Conservation (phyloP, 306 rosid genomes). For the Carpinus viminea region DNA sequence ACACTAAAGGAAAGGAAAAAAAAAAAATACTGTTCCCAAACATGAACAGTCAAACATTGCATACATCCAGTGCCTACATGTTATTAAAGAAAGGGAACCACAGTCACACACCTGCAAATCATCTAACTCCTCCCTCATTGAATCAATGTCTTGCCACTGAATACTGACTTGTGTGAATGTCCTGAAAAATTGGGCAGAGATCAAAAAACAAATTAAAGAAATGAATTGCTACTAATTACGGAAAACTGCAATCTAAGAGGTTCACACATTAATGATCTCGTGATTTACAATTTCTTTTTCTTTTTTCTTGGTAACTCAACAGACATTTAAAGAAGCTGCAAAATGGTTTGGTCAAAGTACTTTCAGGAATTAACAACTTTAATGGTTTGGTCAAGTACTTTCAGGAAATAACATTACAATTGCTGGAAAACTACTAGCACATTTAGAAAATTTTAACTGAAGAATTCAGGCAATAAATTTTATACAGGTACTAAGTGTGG, state of each 20-base stretch:
- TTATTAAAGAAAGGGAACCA: conserved; percentile 23
- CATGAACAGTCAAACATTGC: not conserved
- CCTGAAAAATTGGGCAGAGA: conserved; percentile 44
- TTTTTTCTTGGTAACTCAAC: not conserved
- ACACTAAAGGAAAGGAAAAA: not conserved
- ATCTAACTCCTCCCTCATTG: conserved; percentile 98
- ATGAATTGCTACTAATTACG: not conserved
- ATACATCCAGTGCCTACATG: conserved; percentile 18
- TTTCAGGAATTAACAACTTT: not conserved
- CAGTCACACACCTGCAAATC: conserved; percentile 74
- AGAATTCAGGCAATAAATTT: not conserved
- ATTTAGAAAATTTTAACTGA: not conserved
- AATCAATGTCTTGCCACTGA: conserved; percentile 98
- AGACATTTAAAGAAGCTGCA: not conserved
- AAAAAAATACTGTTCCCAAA: conserved; percentile 8
- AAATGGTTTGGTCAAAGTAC: not conserved
- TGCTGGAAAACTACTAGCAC: not conserved
- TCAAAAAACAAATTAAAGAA: conserved; percentile 7
- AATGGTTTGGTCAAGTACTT: not conserved
- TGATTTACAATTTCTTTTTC: not conserved
- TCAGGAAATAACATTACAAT: not conserved
- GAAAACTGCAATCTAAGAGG: not conserved
- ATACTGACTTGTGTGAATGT: conserved; percentile 98
- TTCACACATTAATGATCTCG: not conserved
- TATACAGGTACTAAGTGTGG: not conserved